Base-by-base conservation (phyloP, 495 filamentous ascomycete genomes). In the Penicillium manginii region DNA sequence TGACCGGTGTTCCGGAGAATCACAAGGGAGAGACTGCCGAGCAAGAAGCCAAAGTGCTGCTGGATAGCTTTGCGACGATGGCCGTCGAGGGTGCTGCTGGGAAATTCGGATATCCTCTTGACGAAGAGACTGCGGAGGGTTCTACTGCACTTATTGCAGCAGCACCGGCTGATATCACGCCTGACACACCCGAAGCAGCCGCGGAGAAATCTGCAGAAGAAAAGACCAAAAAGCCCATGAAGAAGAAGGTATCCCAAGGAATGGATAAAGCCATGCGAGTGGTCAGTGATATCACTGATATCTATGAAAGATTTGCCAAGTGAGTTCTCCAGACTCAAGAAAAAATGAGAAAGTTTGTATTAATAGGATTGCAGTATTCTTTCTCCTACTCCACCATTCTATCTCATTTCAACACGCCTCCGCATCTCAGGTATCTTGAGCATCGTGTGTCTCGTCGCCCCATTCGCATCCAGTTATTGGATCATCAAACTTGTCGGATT, bases 1-100 rank as follows among this genome's bases (percentile, higher is more conserved):
- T 88, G 4, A 96, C 91, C 0, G 92, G 91, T 17, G 91, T 88
- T 0, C 88, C 91, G 0, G 90, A 96, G 72, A 89, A 87, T 54
- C 86, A 92, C 68, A 88, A 92, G 63, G 92, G 92, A 17, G 92
- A 96, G 68, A 90, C 91, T 0, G 91, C 91, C 5, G 92, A 97
- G 67, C 84, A 88, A 58, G 92, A 96, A 69, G 92, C 92, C 2
- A 86, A 80, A 60, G 93, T 91, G 61, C 86, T 96, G 59, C 85
- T 94, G 33, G 88, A 87, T 59, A 84, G 87, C 29, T 86, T 94
- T 53, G 87, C 89, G 6, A 82, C 81, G 2, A 85, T 96, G 9
- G 89, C 89, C 0, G 75, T 94, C 37, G 86, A 86, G 49, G 90
- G 88, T 52, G 90, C 89, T 0, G 84, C 88, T 0, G 91, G 89